Conservation (phyloP, 345 rosid genomes). For the Hibiscus trionum region DNA sequence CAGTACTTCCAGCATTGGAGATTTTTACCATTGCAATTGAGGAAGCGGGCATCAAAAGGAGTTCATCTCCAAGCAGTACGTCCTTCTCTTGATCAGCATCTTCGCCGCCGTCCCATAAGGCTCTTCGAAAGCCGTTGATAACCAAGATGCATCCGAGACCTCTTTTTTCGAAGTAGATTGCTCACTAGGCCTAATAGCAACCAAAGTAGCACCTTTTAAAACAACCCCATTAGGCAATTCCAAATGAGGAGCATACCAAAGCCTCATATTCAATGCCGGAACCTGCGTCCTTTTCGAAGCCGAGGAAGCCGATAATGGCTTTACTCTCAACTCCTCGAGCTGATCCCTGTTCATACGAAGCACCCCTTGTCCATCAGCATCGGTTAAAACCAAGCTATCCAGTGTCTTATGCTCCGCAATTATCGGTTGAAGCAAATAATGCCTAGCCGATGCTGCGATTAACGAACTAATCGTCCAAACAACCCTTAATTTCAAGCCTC, state of each 20-base stretch:
- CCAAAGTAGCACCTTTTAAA: constrained; percentile 81
- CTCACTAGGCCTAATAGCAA: constrained; percentile 89
- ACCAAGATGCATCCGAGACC: constrained; percentile 61
- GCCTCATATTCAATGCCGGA: constrained; percentile 85
- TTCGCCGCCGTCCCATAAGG: constrained; percentile 79
- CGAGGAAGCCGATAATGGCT: constrained; percentile 84
- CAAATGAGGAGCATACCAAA: constrained; percentile 86
- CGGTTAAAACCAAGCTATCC: constrained; percentile 72
- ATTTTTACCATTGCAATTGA: constrained; percentile 21
- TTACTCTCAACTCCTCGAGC: constrained; percentile 80
- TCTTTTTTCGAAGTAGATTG: constrained; percentile 51
- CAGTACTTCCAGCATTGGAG: not conserved
- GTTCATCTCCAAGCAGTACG: constrained; percentile 98
- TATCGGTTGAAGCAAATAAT: constrained; percentile 80
- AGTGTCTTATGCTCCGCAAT: constrained; percentile 80
- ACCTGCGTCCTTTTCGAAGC: constrained; percentile 94
- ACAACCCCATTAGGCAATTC: constrained; percentile 80
- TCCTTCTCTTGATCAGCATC: constrained; percentile 86
- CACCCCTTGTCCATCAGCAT: constrained; percentile 91
- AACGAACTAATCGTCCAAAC: constrained; percentile 95
- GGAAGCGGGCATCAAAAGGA: constrained; percentile 46
- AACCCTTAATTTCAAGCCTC: constrained; percentile 84
- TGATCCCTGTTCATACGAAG: constrained; percentile 86
- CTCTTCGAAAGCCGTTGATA: constrained; percentile 75
- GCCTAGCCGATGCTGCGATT: constrained; percentile 92